These are phyloP conservation scores for Pichia deserticola DNA, from an alignment of 805 yeast genomes.

Conservation along the genomic window DNA sequence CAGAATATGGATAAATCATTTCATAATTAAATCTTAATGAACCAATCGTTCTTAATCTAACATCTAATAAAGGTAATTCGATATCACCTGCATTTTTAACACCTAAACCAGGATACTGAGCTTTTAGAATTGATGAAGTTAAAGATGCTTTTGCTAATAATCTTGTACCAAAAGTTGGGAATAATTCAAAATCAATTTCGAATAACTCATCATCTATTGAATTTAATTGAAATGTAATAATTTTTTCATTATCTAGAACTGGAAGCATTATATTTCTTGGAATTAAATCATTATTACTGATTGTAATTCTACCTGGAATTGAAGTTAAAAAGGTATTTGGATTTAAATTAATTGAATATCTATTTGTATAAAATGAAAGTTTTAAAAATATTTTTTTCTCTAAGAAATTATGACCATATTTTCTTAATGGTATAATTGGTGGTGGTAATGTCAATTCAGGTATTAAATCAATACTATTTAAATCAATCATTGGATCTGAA, in stretches of 20 bases:
- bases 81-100: constrained; percentile 32
- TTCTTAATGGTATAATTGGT: constrained; percentile 85
- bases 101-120: constrained; percentile 30
- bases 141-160: constrained; percentile 85
- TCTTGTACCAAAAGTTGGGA: constrained; percentile 92
- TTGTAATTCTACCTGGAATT: constrained; percentile 75
- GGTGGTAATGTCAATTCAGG: constrained; percentile 94
- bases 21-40: constrained; percentile 70
- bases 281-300: constrained; percentile 72
- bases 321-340: constrained; percentile 38
- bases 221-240: constrained; percentile 76
- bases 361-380: constrained; percentile 50
- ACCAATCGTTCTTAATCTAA: constrained; percentile 76
- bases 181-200: constrained; percentile 78
- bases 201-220: constrained; percentile 59
- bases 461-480: constrained; percentile 56
- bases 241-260: constrained; percentile 54
- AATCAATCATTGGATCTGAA: constrained; percentile 11
- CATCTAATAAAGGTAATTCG: constrained; percentile 72
- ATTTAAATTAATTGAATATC: constrained; percentile 37
- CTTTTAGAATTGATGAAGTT: constrained; percentile 45
- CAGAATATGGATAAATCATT: constrained; percentile 83
- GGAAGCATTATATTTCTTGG: constrained; percentile 85
- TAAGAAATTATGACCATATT: constrained; percentile 92
- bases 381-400: constrained; percentile 86